phyloP scores from a whole-genome alignment of 768 basidiomycete genomes.

The Lactarius tabidus region DNA sequence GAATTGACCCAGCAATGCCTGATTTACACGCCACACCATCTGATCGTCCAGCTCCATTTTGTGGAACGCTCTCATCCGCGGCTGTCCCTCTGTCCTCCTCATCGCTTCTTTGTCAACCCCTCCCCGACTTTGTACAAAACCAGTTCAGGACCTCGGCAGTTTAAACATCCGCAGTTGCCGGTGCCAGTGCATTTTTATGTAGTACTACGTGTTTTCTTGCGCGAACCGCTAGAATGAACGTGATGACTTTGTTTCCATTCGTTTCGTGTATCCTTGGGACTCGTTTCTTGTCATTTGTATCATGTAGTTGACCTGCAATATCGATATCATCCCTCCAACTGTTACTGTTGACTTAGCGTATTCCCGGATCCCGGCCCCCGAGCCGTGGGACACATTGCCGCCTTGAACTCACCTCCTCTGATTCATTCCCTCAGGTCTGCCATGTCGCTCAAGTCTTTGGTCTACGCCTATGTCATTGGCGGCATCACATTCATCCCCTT shows the following conservation, averaged over 20 bases:
- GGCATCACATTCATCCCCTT: constrained; percentile 89
- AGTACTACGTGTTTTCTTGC: neutral
- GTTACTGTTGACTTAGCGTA: no score
- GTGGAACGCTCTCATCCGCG: constrained; percentile 1
- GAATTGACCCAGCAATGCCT: neutral
- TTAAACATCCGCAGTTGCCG: neutral
- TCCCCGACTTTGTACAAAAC: constrained; percentile 19
- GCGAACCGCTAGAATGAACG: neutral
- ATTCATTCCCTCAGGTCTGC: neutral
- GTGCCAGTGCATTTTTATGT: neutral
- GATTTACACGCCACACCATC: neutral
- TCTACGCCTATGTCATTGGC: constrained; percentile 86
- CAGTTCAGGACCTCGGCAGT: constrained; percentile 11
- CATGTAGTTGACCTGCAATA: neutral
- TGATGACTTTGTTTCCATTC: neutral
- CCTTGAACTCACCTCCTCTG: neutral
- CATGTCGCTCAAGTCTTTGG: constrained; percentile 67
- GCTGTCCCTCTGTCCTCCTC: constrained; percentile 16
- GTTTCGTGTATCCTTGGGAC: neutral
- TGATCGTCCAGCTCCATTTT: neutral
- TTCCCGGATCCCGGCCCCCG: neutral
- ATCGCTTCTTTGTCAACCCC: constrained; percentile 22
- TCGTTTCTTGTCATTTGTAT: neutral
- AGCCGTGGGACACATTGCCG: neutral
- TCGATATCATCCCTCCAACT: neutral